Evolutionary conservation across 306 rosid genomes (phyloP), one percentile per base, ranked within the genome.

Genomic region (Glycyrrhiza uralensis): DNA sequence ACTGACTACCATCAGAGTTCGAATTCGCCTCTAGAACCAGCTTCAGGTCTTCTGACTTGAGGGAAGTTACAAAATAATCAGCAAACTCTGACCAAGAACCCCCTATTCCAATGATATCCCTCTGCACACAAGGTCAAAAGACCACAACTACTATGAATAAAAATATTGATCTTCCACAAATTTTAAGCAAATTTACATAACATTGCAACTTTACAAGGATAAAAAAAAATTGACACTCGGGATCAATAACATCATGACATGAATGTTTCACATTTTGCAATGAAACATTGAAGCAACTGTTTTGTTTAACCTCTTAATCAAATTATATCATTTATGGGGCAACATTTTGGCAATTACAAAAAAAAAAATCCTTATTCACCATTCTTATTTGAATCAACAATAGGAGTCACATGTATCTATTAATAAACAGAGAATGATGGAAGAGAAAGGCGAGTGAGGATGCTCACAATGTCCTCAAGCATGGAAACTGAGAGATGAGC

Each of bases 71-170:
- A 52, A 93, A 68, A 75, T 93, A 93, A 63, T 86, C 85, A 56
- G 79, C 55, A 85, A 93, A 93, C 81, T 93, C 98, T 0, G 87
- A 78, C 89, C 88, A 87, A 54, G 87, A 75, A 17, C 96, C 97
- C 72, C 97, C 97, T 69, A 91, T 83, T 67, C 98, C 98, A 80
- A 85, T 78, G 76, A 59, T 80, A 58, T 93, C 97, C 88, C 86
- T 90, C 98, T 92, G 95, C 85, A 79, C 30, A 69, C 8, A 29
- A 72, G 14, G 30, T 44, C 14, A 66, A 12, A 26, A 50, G 38
- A 44, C 11, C 4, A 33, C 19, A 12, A 56, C 8, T 17, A 28
- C 44, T 17, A 42, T 69, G 17, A 71, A 42, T 7, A 44, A 46
- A 20, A 42, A 62, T 10, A 56, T 2, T 2, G 32, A 57, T 18